Evolutionary conservation across 257 asterid genomes (phyloP), one percentile per base, ranked within the genome.

Genomic region (Cruciata laevipes): DNA sequence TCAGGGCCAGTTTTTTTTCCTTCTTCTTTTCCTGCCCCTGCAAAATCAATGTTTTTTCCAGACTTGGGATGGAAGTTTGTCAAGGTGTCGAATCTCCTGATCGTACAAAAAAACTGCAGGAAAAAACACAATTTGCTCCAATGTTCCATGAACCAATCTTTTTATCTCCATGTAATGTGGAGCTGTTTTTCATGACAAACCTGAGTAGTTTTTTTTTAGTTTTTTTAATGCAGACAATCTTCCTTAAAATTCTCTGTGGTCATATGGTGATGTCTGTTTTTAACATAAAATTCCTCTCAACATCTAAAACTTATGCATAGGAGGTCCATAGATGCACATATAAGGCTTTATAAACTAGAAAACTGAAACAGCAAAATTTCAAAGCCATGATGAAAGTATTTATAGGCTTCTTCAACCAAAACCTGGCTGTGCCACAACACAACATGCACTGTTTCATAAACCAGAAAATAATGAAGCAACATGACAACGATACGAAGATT

Each of bases 21-120:
- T 40, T 30, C 60, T 3, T 47, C 37, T 44, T 27, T 33, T 57
- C 55, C 56, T 16, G 52, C 37, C 61, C 61, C 61, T 10, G 61
- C 49, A 61, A 69, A 64, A 66, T 68, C 67, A 68, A 38, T 71
- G 51, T 75, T 69, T 73, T 73, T 62, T 63, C 65, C 65, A 23
- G 30, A 35, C 42, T 24, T 61, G 37, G 63, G 63, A 8, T 31
- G 42, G 73, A 52, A 14, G 57, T 32, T 53, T 53, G 51, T 38
- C 63, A 25, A 40, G 6, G 25, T 16, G 61, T 21, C 37, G 16
- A 68, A 37, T 68, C 18, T 42, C 51, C 51, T 42, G 51, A 42
- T 42, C 51, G 20, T 52, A 61, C 61, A 24, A 61, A 25, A 21
- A 42, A 38, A n/a, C 17, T n/a, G 66, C 66, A 9, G 44, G 17